These are phyloP conservation scores for Vigna unguiculata DNA, from an alignment of 306 rosid species.

Conservation along the genomic window DNA sequence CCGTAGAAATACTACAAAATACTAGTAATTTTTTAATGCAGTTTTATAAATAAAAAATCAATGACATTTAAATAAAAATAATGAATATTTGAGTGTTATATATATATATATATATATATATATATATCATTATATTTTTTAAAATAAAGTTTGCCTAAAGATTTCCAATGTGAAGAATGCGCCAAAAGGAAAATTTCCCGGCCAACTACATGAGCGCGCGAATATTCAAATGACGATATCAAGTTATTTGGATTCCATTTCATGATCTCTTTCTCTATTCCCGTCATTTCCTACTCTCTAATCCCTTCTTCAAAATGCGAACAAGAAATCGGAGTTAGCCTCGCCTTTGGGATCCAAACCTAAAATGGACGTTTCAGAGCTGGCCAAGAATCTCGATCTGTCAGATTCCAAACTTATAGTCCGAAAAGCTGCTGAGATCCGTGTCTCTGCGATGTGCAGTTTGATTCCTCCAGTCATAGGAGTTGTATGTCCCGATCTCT, in stretches of 20 bases:
- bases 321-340: neutral
- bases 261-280: conserved; percentile 31
- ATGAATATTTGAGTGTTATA: too few relatives aligned
- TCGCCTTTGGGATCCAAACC: neutral
- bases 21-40: too few relatives aligned
- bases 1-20: too few relatives aligned
- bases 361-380: conserved; percentile 69
- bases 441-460: conserved; percentile 81
- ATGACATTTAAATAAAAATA: too few relatives aligned
- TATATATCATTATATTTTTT: neutral
- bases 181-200: conserved; percentile 41
- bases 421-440: conserved; percentile 83
- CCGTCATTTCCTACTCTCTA: conserved; percentile 38
- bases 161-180: neutral
- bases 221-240: neutral
- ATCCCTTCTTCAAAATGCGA: neutral
- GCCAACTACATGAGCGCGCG: conserved; percentile 42
- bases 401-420: conserved; percentile 64
- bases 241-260: neutral
- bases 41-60: too few relatives aligned
- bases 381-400: conserved; percentile 69
- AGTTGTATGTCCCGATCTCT: conserved; percentile 53
- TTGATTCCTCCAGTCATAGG: conserved; percentile 82
- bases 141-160: neutral
- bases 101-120: neutral